Evolutionary conservation across 106 monocot genomes (phyloP), one percentile per base, ranked within the genome.

Genomic region (Dendrobium chrysotoxum): DNA sequence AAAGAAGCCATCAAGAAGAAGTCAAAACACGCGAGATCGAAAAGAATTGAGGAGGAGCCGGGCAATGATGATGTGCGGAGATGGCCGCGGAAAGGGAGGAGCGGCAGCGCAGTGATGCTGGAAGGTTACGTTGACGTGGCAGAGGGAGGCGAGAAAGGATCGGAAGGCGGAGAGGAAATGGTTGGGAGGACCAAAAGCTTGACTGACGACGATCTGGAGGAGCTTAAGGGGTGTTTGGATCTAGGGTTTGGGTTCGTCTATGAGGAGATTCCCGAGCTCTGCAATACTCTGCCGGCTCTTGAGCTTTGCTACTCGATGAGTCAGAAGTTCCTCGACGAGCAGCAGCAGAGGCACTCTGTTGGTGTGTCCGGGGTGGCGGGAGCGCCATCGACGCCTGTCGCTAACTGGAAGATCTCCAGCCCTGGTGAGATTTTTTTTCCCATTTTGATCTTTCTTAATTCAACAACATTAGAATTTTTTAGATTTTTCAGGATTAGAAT

Each of bases 231-330:
- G 20, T 88, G 88, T 78, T 58, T 88, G 53, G 88, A 88, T 77
- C 80, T 88, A 11, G 88, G 88, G 68, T 88, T 88, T 39, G 88
- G 88, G 10, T 88, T 88, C 75, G 85, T 71, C 64, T 88, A 85
- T 42, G 88, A 88, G n/a, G 88, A 83, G 78, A 88, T 88, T 23
- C 88, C 88, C 21, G 88, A 85, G 85, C 85, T 88, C 40, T 88
- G 88, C 64, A 80, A 42, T 31, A 88, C 88, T 0, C 40, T 88
- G 30, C 88, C 88, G 53, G 88, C 88, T n/a, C 85, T 88, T 5
- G 88, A 88, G 78, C 77, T 88, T 16, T 88, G 88, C 80, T 88
- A 88, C 77, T 85, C 85, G 45, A 80, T 88, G 82, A 77, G 70
- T 23, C 85, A 88, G 85, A 77, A 71, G 73, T 85, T 83, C 80